Evolutionary conservation across 1,139 yeast species (phyloP), one percentile per base, ranked within the genome.

Genomic region (Debaryomyces fabryi): DNA sequence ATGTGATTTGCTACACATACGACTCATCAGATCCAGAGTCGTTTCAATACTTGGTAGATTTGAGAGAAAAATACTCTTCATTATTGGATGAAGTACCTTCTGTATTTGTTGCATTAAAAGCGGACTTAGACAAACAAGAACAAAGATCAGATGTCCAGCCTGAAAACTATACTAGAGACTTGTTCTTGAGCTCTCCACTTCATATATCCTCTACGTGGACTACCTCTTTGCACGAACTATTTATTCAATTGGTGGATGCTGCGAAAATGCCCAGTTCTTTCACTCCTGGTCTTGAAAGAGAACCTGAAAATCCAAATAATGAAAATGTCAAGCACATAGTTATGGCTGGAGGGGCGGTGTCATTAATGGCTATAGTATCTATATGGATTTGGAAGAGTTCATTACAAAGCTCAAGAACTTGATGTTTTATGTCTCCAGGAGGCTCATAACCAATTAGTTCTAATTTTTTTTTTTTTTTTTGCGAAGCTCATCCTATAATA

Each of bases 11-110:
- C 65, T 79, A 88, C 60, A 81, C 91, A 0, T 93, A 93, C 65
- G 99, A 93, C 64, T 90, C 97, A 0, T 86, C 97, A 0, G 97
- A 93, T 62, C 97, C 99, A 0, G 96, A 92, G 48, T 88, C 96
- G 45, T 93, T 93, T 66, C 89, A 91, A 47, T 85, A 88, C 62
- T 71, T 92, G 48, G 86, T 88, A 25, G 87, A 88, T 25, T 67
- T 91, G 24, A 72, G 91, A 23, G 71, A 76, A 42, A 78, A 74
- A 51, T 82, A 86, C 58, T 79, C 83, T 0, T 71, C 73, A 36
- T 47, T 57, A 13, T 69, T 92, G 36, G 85, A 83, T 58, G 82
- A 82, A 47, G 72, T 92, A 2, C 99, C 99, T 0, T 80, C 88
- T 4, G 86, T 92, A 0, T 89, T 86, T 62, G 98, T 91, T 1